These are phyloP conservation scores for Oryza punctata DNA, from an alignment of 176 grass and related monocot genomes.

Conservation along the genomic window DNA sequence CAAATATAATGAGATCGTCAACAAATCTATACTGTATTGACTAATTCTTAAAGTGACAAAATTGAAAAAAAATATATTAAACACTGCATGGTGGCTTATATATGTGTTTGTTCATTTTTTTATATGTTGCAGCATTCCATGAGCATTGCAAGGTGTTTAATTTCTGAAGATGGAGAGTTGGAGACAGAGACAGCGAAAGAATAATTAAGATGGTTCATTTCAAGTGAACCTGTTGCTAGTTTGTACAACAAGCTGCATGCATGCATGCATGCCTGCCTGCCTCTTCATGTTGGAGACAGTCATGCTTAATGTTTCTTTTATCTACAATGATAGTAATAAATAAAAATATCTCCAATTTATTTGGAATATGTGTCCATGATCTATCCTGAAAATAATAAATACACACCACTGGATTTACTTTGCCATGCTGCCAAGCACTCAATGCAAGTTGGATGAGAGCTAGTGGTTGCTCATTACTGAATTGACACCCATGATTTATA, in stretches of 20 bases:
- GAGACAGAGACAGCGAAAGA: background rate
- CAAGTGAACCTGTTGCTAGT: background rate
- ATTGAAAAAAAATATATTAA: background rate
- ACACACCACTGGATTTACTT: background rate
- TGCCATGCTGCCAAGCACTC: background rate
- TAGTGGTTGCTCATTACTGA: background rate
- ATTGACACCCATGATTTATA: background rate
- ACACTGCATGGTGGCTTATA: background rate
- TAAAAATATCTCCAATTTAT: background rate
- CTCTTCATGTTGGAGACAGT: background rate
- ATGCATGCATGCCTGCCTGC: background rate
- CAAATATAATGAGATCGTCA: too few species aligned
- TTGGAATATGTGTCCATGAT: background rate
- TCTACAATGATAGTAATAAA: background rate
- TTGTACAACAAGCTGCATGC: background rate
- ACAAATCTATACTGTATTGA: too few species aligned
- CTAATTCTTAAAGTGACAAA: background rate
- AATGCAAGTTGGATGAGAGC: background rate
- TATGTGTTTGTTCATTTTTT: slow-evolving; percentile 4
- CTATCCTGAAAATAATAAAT: background rate
- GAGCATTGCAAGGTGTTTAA: background rate
- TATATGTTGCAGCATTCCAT: slow-evolving; percentile 19
- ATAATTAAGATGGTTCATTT: background rate
- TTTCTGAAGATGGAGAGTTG: background rate
- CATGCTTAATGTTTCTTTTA: background rate